Percentiles rank a stretch among this genome's conserved stretches.
Evolutionary conservation across 2,329 filamentous ascomycete species (phyloP).

Genomic region (Coniochaeta sp.): DNA sequence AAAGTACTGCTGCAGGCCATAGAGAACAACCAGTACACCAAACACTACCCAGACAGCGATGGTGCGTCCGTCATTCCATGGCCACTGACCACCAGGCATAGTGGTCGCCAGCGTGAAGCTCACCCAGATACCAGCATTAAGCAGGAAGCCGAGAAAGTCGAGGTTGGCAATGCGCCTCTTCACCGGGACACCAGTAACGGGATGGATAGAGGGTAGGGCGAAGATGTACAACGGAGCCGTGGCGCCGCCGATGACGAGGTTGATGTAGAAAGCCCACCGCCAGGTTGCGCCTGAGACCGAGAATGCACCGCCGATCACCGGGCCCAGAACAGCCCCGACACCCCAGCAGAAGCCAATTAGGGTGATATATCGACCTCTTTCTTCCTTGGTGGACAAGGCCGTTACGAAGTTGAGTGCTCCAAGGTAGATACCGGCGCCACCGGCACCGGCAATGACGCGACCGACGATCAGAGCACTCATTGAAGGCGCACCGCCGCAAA

Average conservation of each 20-base stretch:
- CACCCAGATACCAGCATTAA: conserved; percentile 31
- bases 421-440: conserved; percentile 22
- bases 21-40: conserved; percentile 30
- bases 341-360: conserved; percentile 25
- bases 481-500: conserved; percentile 16
- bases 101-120: conserved; percentile 37
- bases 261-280: conserved; percentile 41
- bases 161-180: conserved; percentile 17
- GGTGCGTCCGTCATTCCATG: conserved; percentile 36
- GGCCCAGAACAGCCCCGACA: conserved; percentile 29
- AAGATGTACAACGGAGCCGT: not conserved
- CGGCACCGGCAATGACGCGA: conserved; percentile 21
- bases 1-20: conserved; percentile 34
- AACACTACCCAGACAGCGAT: conserved; percentile 39
- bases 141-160: conserved; percentile 37
- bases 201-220: not conserved
- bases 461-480: conserved; percentile 23
- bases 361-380: conserved; percentile 23
- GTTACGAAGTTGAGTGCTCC: conserved; percentile 21
- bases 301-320: conserved; percentile 26
- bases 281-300: conserved; percentile 22
- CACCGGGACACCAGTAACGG: not conserved
- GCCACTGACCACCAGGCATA: conserved; percentile 38
- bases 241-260: conserved; percentile 33
- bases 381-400: conserved; percentile 18